Evolutionary conservation across 2,329 filamentous ascomycete genomes (phyloP), one percentile per base, ranked within the genome.

Genomic region (Teratosphaeria epicoccoides): DNA sequence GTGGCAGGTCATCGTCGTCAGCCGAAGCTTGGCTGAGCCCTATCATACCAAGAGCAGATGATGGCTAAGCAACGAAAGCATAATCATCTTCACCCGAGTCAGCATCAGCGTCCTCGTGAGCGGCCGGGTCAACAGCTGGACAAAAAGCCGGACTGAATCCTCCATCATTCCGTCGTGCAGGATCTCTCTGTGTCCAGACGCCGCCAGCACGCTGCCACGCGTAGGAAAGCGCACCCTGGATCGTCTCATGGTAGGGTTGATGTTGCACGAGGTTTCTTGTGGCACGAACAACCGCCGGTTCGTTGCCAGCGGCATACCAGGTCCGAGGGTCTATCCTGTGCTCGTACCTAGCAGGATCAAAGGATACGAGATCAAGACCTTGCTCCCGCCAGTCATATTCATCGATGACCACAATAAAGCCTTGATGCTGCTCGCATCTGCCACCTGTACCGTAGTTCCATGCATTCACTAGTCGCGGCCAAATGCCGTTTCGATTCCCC

Each of bases 401-500:
- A 14, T 49, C 33, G n/a, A 43, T 26, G 1, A 49, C 29, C 17
- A 49, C 11, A 2, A 49, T 49, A 7, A 49, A 23, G n/a, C 47
- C 47, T 40, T 24, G 11, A 37, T n/a, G 17, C 14, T 37, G 33
- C 33, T 37, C 33, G 29, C 11, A n/a, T 24, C 47, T 4, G 47
- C 29, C 2, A 14, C 33, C 28, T 12, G 29, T n/a, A 22, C 29
- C 17, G 14, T 24, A 6, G 12, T 24, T 12, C 46, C 46, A 47
- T n/a, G 11, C 10, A 11, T 6, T 22, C 24, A 47, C 24, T 26
- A 49, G 47, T 2, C 26, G 33, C 11, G 47, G 47, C 47, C 47
- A 49, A n/a, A 49, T 26, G 24, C 47, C 28, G 24, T 43, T 49
- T 3, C 47, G 17, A 17, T 49, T 43, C 10, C 47, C 28, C 47